Evolutionary conservation across 257 asterid genomes (phyloP), one percentile per base, ranked within the genome.

Genomic region (Solanum medicagineum): DNA sequence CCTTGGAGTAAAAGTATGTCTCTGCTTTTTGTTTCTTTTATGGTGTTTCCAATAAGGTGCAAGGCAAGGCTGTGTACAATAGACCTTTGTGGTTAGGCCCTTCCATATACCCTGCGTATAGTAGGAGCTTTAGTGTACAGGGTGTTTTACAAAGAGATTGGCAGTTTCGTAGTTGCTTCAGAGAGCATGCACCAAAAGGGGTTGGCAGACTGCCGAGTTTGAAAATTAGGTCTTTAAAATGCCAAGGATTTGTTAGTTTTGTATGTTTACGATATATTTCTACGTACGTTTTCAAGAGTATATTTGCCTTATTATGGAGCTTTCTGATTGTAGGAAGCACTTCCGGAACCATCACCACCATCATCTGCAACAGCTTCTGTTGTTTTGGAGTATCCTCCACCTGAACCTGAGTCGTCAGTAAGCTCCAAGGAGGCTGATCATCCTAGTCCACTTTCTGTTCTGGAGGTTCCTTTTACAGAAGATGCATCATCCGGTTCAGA

Each of bases 361-460:
- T 29, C 65, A 26, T 42, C 83, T 51, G 83, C 63, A 57, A 42
- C 16, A 74, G 70, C 62, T 22, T 69, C 89, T 69, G 84, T 80
- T 69, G 54, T 73, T 80, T 81, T 22, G 63, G 84, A 65, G 84
- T 86, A 85, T 81, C 44, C 84, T 80, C 84, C 71, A 66, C 88
- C 89, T 80, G 90, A 95, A 89, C 90, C 84, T 8, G 97, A 90
- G 79, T 92, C 88, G 53, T 88, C 90, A 66, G 95, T 90, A 85
- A 88, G 93, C 92, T 93, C 91, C 69, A 93, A 90, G 86, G 98
- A 93, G 87, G 94, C 91, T 51, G 95, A 92, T 85, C 94, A 93
- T 91, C 93, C 90, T 71, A 96, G 99, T 89, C 98, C 99, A 13
- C 88, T 89, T 85, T 94, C 99, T 69, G 94, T 94, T 84, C 93